Conservation (phyloP, 139 green algal genomes). For the Mychonastes homosphaera region DNA sequence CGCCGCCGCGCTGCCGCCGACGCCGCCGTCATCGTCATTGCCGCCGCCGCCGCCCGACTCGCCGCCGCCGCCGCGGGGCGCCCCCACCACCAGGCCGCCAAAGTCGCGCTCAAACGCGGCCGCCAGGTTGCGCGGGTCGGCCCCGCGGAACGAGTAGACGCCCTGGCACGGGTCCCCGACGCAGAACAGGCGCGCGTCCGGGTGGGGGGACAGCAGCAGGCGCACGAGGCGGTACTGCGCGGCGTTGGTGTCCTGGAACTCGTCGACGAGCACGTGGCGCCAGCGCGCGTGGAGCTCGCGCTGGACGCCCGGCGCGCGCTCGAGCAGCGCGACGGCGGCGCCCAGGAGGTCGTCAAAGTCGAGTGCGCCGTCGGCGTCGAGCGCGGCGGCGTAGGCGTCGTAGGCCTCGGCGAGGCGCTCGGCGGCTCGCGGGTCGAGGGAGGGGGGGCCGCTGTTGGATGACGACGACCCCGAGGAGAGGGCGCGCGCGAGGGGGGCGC, state of each 20-base stretch:
- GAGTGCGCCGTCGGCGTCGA: not conserved
- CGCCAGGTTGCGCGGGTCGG: constrained; percentile 16
- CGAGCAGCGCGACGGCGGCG: constrained; percentile 21
- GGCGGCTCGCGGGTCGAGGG: no score
- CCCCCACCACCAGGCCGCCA: no score
- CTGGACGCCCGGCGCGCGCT: constrained; percentile 1
- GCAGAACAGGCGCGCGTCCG: constrained; percentile 49
- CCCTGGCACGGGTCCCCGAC: constrained; percentile 59
- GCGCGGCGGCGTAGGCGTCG: no score
- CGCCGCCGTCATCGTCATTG: no score
- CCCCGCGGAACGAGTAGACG: constrained; percentile 63
- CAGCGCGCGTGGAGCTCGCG: constrained; percentile 3
- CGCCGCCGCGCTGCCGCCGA: not conserved
- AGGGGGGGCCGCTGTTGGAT: no score
- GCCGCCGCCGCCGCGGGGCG: no score
- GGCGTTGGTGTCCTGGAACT: constrained; percentile 52
- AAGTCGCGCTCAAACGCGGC: constrained; percentile 6
- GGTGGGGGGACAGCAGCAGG: constrained; percentile 19
- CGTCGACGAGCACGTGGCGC: constrained; percentile 36
- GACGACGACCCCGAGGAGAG: no score
- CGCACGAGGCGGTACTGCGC: constrained; percentile 51
- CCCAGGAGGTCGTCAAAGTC: constrained; percentile 36
- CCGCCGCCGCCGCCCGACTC: no score
- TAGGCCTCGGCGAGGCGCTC: no score
- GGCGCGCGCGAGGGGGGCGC: no score